Evolutionary conservation across 169 alveolate genomes (phyloP).

Genomic region (Cryptosporidium ubiquitum): DNA sequence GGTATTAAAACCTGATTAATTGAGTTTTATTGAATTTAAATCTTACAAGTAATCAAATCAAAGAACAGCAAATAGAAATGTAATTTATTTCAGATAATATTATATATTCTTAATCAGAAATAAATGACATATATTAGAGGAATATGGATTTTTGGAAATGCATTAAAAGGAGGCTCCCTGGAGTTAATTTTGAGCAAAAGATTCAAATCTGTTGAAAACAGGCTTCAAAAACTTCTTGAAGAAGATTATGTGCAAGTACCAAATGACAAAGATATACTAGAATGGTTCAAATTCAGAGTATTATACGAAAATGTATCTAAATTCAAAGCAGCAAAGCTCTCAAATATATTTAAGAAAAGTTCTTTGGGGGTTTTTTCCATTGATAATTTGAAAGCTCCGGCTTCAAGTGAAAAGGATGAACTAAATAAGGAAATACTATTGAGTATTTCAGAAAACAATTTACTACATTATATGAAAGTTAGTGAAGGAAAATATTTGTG

Average conservation of each 20-base stretch:
- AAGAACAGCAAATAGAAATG: neutral
- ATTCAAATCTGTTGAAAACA: conserved; percentile 31
- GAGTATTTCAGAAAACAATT: conserved; percentile 1
- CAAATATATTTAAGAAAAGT: neutral
- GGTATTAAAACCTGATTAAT: neutral
- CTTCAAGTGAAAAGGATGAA: neutral
- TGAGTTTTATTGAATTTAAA: too few relatives aligned
- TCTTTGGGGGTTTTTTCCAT: conserved; percentile 12
- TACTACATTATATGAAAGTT: conserved; percentile 17
- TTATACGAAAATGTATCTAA: conserved; percentile 31
- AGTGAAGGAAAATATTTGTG: conserved; percentile 2
- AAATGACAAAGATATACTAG: conserved; percentile 27
- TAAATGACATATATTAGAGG: conserved; percentile 47
- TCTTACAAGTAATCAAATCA: neutral
- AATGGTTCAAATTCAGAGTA: conserved; percentile 27
- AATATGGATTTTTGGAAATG: conserved; percentile 48
- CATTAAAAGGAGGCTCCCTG: neutral
- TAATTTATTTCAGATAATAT: neutral
- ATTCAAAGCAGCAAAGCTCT: conserved; percentile 21
- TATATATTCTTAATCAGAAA: neutral
- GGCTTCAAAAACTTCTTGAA: conserved; percentile 4
- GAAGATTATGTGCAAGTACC: conserved; percentile 11
- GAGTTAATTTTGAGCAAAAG: conserved; percentile 34
- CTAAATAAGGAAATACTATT: neutral
- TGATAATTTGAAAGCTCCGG: neutral